A percentile compares a stretch with the other conserved stretches of the same genome.
These are phyloP conservation scores for Caryopteris hybrid DNA, from an alignment of 305 asterid genomes.

Conservation along the genomic window DNA sequence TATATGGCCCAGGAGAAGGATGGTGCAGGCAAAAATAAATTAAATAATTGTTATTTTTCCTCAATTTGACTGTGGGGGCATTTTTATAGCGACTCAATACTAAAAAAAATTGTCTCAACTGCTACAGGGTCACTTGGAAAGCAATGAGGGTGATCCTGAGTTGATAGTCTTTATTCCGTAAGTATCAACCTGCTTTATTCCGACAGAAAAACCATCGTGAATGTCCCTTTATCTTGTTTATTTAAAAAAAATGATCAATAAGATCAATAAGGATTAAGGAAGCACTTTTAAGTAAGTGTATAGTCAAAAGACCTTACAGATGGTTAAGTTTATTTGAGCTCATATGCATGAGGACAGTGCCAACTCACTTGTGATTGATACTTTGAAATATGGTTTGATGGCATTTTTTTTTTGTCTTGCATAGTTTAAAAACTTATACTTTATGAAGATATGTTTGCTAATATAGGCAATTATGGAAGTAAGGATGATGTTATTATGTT, in stretches of 20 bases:
- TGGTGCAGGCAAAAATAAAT: too few relatives aligned
- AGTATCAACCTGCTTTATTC: slow-evolving; percentile 29
- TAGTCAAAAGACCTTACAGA: neutral
- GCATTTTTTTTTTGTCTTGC: neutral
- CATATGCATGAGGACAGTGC: neutral
- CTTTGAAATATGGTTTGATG: neutral
- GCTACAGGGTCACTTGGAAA: slow-evolving; percentile 86
- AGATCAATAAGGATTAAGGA: neutral
- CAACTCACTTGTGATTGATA: neutral
- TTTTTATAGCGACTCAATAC: slow-evolving; percentile 2
- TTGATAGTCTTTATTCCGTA: slow-evolving; percentile 94
- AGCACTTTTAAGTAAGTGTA: neutral
- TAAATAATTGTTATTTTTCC: neutral
- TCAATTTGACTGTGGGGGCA: neutral
- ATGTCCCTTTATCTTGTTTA: neutral
- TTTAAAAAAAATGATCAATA: neutral
- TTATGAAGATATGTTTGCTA: neutral
- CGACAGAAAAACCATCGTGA: neutral
- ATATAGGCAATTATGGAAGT: neutral
- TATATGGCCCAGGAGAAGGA: too few relatives aligned
- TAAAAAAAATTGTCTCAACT: slow-evolving; percentile 5
- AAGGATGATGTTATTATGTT: neutral
- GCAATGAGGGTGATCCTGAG: slow-evolving; percentile 97
- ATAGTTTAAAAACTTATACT: neutral
- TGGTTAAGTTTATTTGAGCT: neutral